These are phyloP conservation scores for Lasiodiplodia sp. DNA, from an alignment of 2,329 filamentous ascomycete species.

Conservation along the genomic window DNA sequence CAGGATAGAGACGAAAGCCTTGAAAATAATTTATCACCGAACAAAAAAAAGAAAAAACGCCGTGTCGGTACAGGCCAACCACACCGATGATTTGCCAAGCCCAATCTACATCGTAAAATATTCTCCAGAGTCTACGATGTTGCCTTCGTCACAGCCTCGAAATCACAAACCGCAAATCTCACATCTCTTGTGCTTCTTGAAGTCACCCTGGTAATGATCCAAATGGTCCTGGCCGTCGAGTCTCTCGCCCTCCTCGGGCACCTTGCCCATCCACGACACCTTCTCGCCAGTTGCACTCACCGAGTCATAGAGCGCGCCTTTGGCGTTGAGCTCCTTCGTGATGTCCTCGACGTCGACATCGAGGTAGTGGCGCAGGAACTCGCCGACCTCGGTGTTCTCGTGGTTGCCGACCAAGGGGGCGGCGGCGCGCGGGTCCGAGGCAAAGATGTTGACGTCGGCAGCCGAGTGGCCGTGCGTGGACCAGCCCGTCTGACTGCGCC, in stretches of 20 bases:
- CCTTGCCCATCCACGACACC: conserved; percentile 52
- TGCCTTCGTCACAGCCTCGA: background rate
- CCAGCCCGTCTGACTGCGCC: conserved; percentile 91
- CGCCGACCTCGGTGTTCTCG: conserved; percentile 92
- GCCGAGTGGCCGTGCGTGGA: conserved; percentile 79
- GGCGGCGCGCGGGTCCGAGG: conserved; percentile 70
- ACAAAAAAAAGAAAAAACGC: background rate
- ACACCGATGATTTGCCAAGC: background rate
- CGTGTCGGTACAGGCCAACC: background rate
- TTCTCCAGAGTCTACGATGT: background rate
- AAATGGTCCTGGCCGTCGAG: conserved; percentile 55
- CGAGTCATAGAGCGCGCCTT: conserved; percentile 49
- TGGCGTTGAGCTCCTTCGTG: conserved; percentile 75
- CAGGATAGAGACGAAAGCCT: background rate
- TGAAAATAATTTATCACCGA: background rate
- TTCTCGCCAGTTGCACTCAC: conserved; percentile 38
- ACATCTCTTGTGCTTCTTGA: conserved; percentile 35
- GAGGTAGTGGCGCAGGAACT: conserved; percentile 81
- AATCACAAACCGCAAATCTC: conserved; percentile 30
- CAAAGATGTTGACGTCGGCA: conserved; percentile 97
- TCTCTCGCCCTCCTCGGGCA: conserved; percentile 50
- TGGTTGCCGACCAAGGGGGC: conserved; percentile 79
- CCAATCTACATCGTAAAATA: background rate
- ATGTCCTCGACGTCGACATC: conserved; percentile 79
- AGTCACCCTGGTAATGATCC: conserved; percentile 35